Evolutionary conservation across 495 filamentous ascomycete genomes (phyloP), one percentile per base, ranked within the genome.

Genomic region (Podospora pseudoanserina): DNA sequence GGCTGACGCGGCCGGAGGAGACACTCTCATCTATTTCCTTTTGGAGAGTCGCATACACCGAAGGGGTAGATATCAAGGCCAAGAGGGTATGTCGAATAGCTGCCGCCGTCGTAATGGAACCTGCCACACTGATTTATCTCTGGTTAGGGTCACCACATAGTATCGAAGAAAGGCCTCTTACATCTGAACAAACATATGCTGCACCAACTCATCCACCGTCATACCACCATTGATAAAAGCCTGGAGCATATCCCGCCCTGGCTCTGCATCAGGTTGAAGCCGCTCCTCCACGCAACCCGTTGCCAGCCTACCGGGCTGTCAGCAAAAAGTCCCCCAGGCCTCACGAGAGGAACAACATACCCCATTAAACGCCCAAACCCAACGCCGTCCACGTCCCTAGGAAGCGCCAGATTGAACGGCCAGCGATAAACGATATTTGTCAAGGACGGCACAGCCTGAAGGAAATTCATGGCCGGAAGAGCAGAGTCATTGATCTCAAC

Each of bases 51-150:
- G 81, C 73, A 69, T 88, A 89, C 0, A 81, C 77, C 0, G 63
- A 59, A 0, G 77, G 76, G 39, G 82, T 77, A 19, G 76, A 74
- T 16, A 89, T 71, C 19, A 90, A 71, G 69, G 86, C 85, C 34
- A 82, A 73, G 61, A 90, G 76, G 60, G 86, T 78, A 5, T 79
- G 81, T 56, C 83, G 82, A 71, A 90, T 84, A n/a, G 84, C 82
- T 0, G 87, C 86, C 0, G 86, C 84, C 0, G 87, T 88, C 23
- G 89, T 90, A 66, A 91, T 89, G 5, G 88, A 86, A 7, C 88
- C 88, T 1, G 89, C 89, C 4, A 90, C 77, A 54, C 79, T 81
- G 49, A 23, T 23, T 18, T n/a, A 26, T 44, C 67, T 3, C 53
- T 74, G 61, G 66, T 61, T 82, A 15, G 5, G 23, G 6, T 13